Conservation (phyloP, 345 rosid species). For the Aquilaria malaccensis region DNA sequence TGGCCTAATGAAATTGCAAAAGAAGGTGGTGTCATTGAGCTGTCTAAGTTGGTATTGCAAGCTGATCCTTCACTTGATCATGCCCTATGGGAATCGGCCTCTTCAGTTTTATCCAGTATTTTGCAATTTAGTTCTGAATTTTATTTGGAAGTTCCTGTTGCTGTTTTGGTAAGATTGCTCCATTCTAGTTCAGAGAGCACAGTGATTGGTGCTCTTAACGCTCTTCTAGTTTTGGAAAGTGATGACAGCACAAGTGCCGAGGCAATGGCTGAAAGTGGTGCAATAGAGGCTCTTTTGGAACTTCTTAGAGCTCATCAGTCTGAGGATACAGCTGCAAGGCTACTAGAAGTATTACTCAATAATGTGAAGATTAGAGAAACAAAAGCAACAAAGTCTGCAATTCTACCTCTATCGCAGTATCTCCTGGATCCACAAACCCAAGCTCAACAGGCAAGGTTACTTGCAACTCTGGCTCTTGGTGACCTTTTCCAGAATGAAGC, state of each 20-base stretch:
- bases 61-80: slow-evolving; percentile 95
- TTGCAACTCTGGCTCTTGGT: slow-evolving; percentile 95
- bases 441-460: slow-evolving; percentile 86
- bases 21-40: slow-evolving; percentile 92
- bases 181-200: slow-evolving; percentile 84
- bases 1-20: slow-evolving; percentile 98
- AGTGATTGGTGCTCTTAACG: slow-evolving; percentile 77
- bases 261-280: slow-evolving; percentile 99
- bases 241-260: slow-evolving; percentile 96
- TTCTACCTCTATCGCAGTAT: slow-evolving; percentile 86
- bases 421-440: slow-evolving; percentile 99
- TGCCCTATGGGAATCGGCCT: slow-evolving; percentile 93
- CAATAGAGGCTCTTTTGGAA: slow-evolving; percentile 95
- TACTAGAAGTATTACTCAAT: slow-evolving; percentile 88
- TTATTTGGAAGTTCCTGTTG: slow-evolving; percentile 93
- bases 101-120: slow-evolving; percentile 75
- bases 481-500: slow-evolving; percentile 95
- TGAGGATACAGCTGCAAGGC: slow-evolving; percentile 95
- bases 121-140: slow-evolving; percentile 95
- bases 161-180: slow-evolving; percentile 87
- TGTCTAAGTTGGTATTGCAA: slow-evolving; percentile 86
- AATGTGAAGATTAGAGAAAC: slow-evolving; percentile 95
- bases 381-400: slow-evolving; percentile 85
- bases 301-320: slow-evolving; percentile 93
- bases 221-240: slow-evolving; percentile 95